Conservation (phyloP, 2,329 filamentous ascomycete species). For the Tolypocladium tundrense region DNA sequence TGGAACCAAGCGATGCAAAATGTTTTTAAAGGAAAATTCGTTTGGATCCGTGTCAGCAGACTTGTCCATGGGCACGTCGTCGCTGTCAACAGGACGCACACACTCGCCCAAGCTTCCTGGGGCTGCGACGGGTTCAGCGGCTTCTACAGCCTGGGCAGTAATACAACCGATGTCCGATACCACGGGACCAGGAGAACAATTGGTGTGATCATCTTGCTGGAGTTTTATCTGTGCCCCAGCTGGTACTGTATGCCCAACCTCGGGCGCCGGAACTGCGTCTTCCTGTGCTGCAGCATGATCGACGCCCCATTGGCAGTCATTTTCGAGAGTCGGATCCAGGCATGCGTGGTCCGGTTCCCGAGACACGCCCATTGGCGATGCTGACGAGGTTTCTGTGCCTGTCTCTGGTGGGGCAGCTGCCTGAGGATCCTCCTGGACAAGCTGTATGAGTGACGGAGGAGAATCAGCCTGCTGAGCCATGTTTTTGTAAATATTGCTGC, state of each 20-base stretch:
- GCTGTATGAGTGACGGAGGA: too few relatives aligned
- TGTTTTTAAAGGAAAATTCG: constrained; percentile 11
- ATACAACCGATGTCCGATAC: background rate
- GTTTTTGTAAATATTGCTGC: too few relatives aligned
- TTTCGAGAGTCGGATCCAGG: background rate
- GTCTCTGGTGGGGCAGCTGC: background rate
- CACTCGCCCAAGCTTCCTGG: background rate
- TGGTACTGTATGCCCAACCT: background rate
- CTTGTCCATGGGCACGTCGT: background rate
- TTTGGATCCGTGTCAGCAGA: background rate
- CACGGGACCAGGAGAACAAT: background rate
- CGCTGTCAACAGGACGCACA: background rate
- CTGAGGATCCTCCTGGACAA: too few relatives aligned
- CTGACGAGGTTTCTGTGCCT: background rate
- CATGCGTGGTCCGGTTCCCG: background rate
- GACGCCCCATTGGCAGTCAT: background rate
- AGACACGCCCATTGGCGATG: background rate
- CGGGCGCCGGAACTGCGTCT: background rate
- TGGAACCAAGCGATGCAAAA: constrained; percentile 13
- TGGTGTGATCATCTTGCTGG: background rate
- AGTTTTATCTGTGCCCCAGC: background rate
- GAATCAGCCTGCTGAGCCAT: too few relatives aligned
- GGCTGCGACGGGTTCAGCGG: too few relatives aligned
- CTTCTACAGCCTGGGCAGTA: background rate
- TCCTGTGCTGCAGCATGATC: background rate